These are phyloP conservation scores for Serendipita sp. DNA, from an alignment of 768 basidiomycete species.

Conservation along the genomic window DNA sequence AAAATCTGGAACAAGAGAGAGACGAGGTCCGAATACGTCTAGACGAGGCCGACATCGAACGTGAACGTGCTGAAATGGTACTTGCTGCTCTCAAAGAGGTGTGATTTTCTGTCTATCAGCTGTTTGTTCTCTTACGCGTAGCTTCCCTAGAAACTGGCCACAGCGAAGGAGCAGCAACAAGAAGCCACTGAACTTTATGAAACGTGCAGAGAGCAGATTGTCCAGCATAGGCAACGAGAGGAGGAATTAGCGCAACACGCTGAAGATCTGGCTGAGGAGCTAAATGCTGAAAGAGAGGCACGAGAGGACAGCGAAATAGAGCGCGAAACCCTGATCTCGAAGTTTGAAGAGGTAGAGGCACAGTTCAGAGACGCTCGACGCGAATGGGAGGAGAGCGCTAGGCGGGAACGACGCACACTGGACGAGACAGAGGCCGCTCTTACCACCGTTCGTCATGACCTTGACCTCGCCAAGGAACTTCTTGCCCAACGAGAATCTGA, in stretches of 20 bases:
- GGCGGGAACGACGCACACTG: slow-evolving; percentile 42
- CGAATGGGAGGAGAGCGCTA: slow-evolving; percentile 43
- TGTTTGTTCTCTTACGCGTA: no score
- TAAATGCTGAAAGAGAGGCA: slow-evolving; percentile 40
- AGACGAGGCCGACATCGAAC: slow-evolving; percentile 48
- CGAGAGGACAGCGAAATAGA: slow-evolving; percentile 38
- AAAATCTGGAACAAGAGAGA: slow-evolving; percentile 37
- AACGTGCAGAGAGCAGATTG: slow-evolving; percentile 33
- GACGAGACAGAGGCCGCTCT: slow-evolving; percentile 58
- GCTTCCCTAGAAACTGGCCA: slow-evolving; percentile 42
- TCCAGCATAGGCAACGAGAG: slow-evolving; percentile 50
- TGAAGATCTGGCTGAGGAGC: slow-evolving; percentile 48
- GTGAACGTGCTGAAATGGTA: slow-evolving; percentile 49
- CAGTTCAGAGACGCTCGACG: slow-evolving; percentile 27
- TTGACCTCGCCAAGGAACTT: slow-evolving; percentile 43
- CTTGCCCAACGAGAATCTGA: slow-evolving; percentile 63
- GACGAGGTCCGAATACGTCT: slow-evolving; percentile 50
- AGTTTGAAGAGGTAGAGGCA: slow-evolving; percentile 12
- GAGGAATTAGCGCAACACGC: slow-evolving; percentile 64
- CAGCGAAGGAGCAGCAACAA: slow-evolving; percentile 46
- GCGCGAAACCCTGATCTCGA: slow-evolving; percentile 23
- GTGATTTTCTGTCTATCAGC: slow-evolving; percentile 10
- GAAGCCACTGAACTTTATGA: slow-evolving; percentile 48
- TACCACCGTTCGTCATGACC: slow-evolving; percentile 43
- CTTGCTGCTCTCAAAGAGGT: slow-evolving; percentile 70